phyloP scores from a whole-genome alignment of 1,139 yeast genomes.

The Geotrichum carabidarum region DNA sequence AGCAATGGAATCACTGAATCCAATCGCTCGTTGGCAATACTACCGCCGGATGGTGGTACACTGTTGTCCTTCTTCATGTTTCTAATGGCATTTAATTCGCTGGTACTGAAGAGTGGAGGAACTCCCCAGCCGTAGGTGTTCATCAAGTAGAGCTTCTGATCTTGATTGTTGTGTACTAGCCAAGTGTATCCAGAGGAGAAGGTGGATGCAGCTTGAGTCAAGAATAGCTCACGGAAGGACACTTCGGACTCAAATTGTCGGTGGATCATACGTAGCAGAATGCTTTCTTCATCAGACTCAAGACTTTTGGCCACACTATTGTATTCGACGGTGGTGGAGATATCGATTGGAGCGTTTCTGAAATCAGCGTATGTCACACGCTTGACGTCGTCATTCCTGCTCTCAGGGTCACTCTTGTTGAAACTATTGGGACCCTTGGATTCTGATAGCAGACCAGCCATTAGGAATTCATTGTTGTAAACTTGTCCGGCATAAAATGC shows the following conservation, averaged over 20 bases:
- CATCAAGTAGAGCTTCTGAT: slow-evolving; percentile 57
- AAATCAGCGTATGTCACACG: slow-evolving; percentile 8
- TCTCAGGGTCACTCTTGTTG: slow-evolving; percentile 23
- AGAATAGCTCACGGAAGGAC: slow-evolving; percentile 51
- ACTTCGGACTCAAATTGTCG: slow-evolving; percentile 42
- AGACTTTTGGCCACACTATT: slow-evolving; percentile 4
- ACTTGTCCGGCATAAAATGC: slow-evolving; percentile 85
- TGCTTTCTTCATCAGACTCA: slow-evolving; percentile 6
- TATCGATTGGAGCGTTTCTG: slow-evolving; percentile 7
- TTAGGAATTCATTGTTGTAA: slow-evolving; percentile 86
- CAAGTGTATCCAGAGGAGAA: slow-evolving; percentile 86
- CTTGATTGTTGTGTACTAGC: slow-evolving; percentile 51
- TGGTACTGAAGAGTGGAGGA: slow-evolving; percentile 63
- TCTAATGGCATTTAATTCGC: slow-evolving; percentile 41
- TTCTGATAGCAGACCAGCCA: slow-evolving; percentile 39
- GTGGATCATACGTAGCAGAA: neutral
- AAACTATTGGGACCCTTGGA: slow-evolving; percentile 43
- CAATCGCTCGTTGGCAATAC: neutral
- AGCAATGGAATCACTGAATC: slow-evolving; percentile 54
- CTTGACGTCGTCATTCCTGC: slow-evolving; percentile 24
- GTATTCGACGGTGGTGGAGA: slow-evolving; percentile 7
- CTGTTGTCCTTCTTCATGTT: neutral
- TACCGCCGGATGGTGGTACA: neutral
- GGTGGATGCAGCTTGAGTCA: slow-evolving; percentile 55
- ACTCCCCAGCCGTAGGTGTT: slow-evolving; percentile 83